Conservation (phyloP, 208 protist species). For the Strigomonas culicis region DNA sequence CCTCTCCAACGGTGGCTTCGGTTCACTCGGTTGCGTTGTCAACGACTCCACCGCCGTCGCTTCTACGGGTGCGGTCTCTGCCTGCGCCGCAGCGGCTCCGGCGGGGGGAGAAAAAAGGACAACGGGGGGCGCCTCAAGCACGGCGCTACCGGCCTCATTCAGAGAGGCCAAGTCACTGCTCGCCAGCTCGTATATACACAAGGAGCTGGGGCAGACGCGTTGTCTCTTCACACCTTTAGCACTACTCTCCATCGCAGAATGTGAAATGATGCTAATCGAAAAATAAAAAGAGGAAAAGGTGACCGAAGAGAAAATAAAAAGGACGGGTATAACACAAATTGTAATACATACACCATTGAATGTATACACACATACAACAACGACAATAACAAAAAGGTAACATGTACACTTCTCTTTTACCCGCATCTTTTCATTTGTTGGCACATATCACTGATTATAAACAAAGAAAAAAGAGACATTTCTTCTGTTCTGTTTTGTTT, state of each 20-base stretch:
- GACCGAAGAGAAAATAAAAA: neutral
- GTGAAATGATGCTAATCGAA: no score
- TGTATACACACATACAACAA: neutral
- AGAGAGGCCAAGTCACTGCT: neutral
- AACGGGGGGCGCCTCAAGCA: neutral
- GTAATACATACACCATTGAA: neutral
- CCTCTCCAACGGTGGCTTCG: neutral
- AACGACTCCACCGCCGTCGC: slow-evolving; percentile 30
- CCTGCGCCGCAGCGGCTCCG: slow-evolving; percentile 3
- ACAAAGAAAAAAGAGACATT: neutral
- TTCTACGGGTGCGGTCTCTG: slow-evolving; percentile 23
- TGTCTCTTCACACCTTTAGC: neutral
- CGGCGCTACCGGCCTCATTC: neutral
- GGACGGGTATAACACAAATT: neutral
- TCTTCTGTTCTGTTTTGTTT: slow-evolving; percentile 4
- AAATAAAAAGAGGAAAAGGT: neutral
- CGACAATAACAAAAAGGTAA: neutral
- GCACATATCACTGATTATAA: neutral
- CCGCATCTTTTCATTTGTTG: neutral
- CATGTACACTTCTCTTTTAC: neutral
- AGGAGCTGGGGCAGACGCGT: neutral
- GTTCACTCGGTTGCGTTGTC: slow-evolving; percentile 21
- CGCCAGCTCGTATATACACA: neutral
- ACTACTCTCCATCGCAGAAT: no score
- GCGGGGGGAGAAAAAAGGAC: neutral